Evolutionary conservation across 2,329 filamentous ascomycete genomes (phyloP).

Genomic region (Escovopsis weberi): DNA sequence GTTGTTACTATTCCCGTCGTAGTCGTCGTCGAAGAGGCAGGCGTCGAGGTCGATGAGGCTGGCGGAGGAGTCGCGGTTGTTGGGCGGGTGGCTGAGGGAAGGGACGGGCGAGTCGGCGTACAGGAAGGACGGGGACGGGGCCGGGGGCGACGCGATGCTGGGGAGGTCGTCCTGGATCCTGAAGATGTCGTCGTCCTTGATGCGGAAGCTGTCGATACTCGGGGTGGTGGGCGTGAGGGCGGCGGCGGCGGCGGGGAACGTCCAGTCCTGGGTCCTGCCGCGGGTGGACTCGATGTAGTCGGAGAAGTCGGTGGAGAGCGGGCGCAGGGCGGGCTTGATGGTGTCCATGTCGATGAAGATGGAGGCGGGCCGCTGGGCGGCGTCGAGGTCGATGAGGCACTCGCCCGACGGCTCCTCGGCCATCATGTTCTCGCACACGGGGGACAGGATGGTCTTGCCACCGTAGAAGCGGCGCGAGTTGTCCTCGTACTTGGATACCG

Average conservation of each 20-base stretch:
- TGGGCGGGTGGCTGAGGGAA: constrained; percentile 7
- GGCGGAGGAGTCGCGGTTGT: constrained; percentile 17
- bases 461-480: constrained; percentile 28
- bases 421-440: constrained; percentile 28
- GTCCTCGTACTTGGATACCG: constrained; percentile 30
- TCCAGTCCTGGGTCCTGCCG: constrained; percentile 3
- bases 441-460: constrained; percentile 15
- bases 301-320: constrained; percentile 5
- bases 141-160: not conserved
- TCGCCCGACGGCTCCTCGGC: constrained; percentile 20
- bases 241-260: constrained; percentile 28
- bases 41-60: constrained; percentile 6
- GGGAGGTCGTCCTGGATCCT: constrained; percentile 1
- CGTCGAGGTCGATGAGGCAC: constrained; percentile 33
- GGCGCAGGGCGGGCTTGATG: constrained; percentile 4
- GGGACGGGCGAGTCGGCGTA: not conserved
- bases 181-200: not conserved
- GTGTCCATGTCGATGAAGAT: constrained; percentile 4
- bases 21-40: constrained; percentile 6
- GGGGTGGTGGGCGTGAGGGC: constrained; percentile 7
- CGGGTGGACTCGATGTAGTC: constrained; percentile 2
- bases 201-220: constrained; percentile 1
- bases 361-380: constrained; percentile 14
- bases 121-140: not conserved
- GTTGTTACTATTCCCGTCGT: constrained; percentile 14